These are phyloP conservation scores for Fusarium albosuccineum DNA, from an alignment of 2,329 filamentous ascomycete genomes.

Conservation along the genomic window DNA sequence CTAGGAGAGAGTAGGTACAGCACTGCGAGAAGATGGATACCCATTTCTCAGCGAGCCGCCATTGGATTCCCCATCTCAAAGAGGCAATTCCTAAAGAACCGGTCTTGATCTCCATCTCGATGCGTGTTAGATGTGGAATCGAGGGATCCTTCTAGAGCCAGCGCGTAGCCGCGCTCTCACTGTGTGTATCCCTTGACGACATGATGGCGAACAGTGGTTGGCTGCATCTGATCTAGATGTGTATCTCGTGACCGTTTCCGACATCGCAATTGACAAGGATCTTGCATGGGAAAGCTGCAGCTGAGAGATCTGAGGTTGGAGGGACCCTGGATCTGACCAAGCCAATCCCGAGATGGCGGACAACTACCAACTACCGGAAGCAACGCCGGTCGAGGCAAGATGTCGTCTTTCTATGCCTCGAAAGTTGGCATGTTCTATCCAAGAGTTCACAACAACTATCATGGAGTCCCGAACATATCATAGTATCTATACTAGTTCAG, in stretches of 20 bases:
- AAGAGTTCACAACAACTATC: no score
- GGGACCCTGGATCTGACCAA: constrained; percentile 30
- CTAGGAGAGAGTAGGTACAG: no score
- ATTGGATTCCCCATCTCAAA: background rate
- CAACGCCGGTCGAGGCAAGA: no score
- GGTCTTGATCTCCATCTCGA: background rate
- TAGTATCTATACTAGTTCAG: no score
- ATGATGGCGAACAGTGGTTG: background rate
- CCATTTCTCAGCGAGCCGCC: background rate
- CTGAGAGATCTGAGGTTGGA: constrained; percentile 32
- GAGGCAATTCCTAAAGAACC: background rate
- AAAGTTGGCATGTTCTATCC: no score
- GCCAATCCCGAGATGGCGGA: background rate
- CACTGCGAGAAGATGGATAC: no score
- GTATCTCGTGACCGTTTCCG: constrained; percentile 34
- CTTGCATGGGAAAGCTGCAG: constrained; percentile 27
- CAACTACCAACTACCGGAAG: no score
- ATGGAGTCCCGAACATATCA: no score
- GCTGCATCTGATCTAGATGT: background rate
- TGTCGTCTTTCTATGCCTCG: no score
- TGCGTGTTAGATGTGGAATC: background rate
- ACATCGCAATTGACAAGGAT: constrained; percentile 37
- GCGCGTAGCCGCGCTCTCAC: constrained; percentile 23
- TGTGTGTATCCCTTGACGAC: background rate
- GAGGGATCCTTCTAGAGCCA: background rate